A percentile compares a stretch with the other conserved stretches of the same genome.
Evolutionary conservation across 805 yeast genomes (phyloP).

Genomic region (Jamesozyma jinghongensis): DNA sequence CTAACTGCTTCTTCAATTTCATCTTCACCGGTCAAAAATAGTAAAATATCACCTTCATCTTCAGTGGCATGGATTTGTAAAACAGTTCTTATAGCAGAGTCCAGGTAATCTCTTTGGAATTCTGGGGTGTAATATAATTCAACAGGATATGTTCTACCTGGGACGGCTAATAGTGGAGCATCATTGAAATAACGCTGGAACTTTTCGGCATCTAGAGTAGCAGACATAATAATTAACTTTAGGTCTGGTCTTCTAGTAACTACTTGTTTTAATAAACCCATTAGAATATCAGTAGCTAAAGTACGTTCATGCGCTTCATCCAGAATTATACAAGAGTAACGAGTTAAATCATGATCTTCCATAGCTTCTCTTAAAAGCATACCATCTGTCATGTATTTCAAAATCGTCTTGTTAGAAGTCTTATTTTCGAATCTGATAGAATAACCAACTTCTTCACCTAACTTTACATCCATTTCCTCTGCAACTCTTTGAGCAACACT

Average conservation of each 20-base stretch:
- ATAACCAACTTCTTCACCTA: slow-evolving; percentile 95
- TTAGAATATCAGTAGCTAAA: slow-evolving; percentile 87
- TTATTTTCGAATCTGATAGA: slow-evolving; percentile 89
- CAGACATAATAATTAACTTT: slow-evolving; percentile 93
- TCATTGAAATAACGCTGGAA: slow-evolving; percentile 81
- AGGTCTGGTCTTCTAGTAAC: slow-evolving; percentile 73
- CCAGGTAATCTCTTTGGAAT: slow-evolving; percentile 88
- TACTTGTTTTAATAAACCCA: slow-evolving; percentile 88
- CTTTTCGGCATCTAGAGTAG: slow-evolving; percentile 94
- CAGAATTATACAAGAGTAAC: slow-evolving; percentile 81
- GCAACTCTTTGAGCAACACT: slow-evolving; percentile 97
- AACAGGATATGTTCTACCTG: slow-evolving; percentile 97
- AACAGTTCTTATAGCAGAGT: slow-evolving; percentile 91
- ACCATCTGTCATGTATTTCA: slow-evolving; percentile 98
- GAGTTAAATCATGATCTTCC: slow-evolving; percentile 78
- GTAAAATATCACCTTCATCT: slow-evolving; percentile 79
- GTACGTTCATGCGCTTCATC: slow-evolving; percentile 99
- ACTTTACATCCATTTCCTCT: slow-evolving; percentile 87
- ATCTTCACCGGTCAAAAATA: slow-evolving; percentile 93
- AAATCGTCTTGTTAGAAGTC: slow-evolving; percentile 67
- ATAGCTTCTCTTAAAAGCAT: slow-evolving; percentile 94
- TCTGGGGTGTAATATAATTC: slow-evolving; percentile 96
- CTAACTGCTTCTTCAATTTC: slow-evolving; percentile 96
- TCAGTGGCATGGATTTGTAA: slow-evolving; percentile 96
- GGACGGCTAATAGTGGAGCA: slow-evolving; percentile 92